These are phyloP conservation scores for Phytophthora citrophthora DNA, from an alignment of 352 stramenopile species.

Conservation along the genomic window DNA sequence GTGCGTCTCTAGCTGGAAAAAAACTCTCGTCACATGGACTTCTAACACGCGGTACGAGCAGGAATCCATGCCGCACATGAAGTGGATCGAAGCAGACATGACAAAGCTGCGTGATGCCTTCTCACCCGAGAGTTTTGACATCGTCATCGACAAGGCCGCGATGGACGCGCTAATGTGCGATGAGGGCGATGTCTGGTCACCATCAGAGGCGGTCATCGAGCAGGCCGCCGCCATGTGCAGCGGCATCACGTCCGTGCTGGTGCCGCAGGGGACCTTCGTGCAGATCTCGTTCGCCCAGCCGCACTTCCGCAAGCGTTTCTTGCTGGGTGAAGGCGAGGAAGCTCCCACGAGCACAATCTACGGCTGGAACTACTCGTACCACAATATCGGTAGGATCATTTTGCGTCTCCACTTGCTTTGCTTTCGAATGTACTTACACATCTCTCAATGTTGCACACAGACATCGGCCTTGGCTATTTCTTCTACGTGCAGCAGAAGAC, in stretches of 20 bases:
- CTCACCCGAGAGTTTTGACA: conserved; percentile 53
- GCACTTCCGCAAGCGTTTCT: conserved; percentile 78
- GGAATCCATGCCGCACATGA: conserved; percentile 57
- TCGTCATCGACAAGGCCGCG: conserved; percentile 86
- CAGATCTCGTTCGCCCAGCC: conserved; percentile 86
- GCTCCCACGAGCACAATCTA: conserved; percentile 41
- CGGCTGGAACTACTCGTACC: conserved; percentile 52
- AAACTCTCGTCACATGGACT: no score
- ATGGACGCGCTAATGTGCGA: conserved; percentile 87
- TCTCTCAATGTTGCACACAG: no score
- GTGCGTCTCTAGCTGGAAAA: neutral
- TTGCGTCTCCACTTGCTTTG: neutral
- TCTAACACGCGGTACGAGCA: conserved; percentile 9
- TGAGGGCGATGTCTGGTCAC: conserved; percentile 79
- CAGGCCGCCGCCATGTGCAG: conserved; percentile 59
- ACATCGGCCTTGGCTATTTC: neutral
- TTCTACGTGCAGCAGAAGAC: conserved; percentile 48
- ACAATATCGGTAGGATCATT: conserved; percentile 52
- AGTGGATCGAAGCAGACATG: conserved; percentile 65
- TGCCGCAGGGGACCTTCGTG: conserved; percentile 54
- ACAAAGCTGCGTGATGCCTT: conserved; percentile 58
- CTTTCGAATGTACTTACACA: neutral
- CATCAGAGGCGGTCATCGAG: conserved; percentile 54
- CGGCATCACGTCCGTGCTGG: conserved; percentile 54
- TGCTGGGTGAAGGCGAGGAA: conserved; percentile 51